A percentile compares a stretch with the other conserved stretches of the same genome.
Conservation (phyloP, 345 rosid species). For the Populus ilicifolia region DNA sequence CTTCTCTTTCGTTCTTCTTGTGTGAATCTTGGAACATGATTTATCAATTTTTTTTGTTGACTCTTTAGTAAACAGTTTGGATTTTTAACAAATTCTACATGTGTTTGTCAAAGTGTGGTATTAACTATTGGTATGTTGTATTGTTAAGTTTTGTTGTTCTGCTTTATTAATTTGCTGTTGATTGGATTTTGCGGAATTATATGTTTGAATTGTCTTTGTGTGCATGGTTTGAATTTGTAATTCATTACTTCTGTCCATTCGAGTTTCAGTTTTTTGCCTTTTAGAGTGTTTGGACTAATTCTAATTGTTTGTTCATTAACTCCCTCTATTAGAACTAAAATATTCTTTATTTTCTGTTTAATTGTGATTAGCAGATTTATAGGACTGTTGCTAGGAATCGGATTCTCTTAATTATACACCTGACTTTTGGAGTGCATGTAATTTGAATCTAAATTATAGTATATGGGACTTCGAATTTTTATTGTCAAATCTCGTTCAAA, state of each 20-base stretch:
- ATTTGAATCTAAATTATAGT: slow-evolving; percentile 10
- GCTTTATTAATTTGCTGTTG: neutral
- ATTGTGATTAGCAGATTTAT: neutral
- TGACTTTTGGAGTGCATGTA: neutral
- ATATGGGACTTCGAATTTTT: neutral
- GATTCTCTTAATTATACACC: slow-evolving; percentile 2
- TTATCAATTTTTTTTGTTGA: neutral
- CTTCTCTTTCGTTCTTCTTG: neutral
- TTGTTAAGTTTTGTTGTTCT: neutral
- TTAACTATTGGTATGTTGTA: neutral
- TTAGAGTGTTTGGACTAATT: neutral
- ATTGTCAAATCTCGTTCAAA: neutral
- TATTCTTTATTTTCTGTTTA: neutral
- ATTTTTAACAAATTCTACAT: neutral
- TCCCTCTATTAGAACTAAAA: neutral
- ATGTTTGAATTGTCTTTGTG: neutral
- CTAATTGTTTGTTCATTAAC: neutral
- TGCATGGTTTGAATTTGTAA: neutral
- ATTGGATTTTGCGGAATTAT: neutral
- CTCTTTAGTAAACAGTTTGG: neutral
- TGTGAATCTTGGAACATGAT: neutral
- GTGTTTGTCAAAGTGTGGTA: neutral
- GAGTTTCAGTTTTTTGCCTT: neutral
- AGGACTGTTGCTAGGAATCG: slow-evolving; percentile 2
- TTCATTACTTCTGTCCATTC: neutral